Conservation (phyloP, 2,329 filamentous ascomycete genomes). For the Mycosphaerella sp. region DNA sequence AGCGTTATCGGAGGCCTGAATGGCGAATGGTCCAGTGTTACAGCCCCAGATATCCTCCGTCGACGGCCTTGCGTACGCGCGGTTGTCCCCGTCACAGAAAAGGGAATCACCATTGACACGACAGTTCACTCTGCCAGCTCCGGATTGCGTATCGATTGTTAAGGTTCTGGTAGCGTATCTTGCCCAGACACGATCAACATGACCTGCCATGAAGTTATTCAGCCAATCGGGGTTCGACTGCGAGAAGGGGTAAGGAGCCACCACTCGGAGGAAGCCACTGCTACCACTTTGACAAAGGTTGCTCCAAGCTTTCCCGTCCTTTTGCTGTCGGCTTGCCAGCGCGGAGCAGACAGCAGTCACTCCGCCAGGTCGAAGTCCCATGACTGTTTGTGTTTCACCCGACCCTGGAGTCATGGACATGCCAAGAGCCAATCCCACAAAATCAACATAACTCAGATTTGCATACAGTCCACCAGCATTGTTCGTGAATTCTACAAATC, state of each 20-base stretch:
- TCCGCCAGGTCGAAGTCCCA: constrained; percentile 53
- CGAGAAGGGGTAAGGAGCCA: constrained; percentile 39
- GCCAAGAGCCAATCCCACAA: constrained; percentile 42
- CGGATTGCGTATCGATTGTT: constrained; percentile 59
- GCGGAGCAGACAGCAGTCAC: constrained; percentile 50
- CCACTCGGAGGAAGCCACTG: constrained; percentile 36
- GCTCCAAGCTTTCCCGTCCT: constrained; percentile 57
- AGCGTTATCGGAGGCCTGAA: constrained; percentile 36
- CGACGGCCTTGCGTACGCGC: constrained; percentile 51
- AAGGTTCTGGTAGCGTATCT: constrained; percentile 44
- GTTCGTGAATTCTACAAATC: constrained; percentile 42
- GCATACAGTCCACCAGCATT: constrained; percentile 41
- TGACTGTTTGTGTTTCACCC: constrained; percentile 45
- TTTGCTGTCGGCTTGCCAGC: constrained; percentile 48
- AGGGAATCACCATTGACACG: constrained; percentile 39
- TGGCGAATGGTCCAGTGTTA: constrained; percentile 56
- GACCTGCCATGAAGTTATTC: constrained; percentile 45
- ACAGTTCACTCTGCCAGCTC: constrained; percentile 49
- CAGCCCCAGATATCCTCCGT: constrained; percentile 62
- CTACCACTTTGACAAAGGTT: constrained; percentile 48
- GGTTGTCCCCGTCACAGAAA: constrained; percentile 37
- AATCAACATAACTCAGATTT: constrained; percentile 34
- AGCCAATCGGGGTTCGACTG: constrained; percentile 44
- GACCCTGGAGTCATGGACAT: constrained; percentile 48
- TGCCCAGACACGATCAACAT: constrained; percentile 48